Evolutionary conservation across 2,329 filamentous ascomycete genomes (phyloP).

Genomic region (Ambrosiella cleistominuta): DNA sequence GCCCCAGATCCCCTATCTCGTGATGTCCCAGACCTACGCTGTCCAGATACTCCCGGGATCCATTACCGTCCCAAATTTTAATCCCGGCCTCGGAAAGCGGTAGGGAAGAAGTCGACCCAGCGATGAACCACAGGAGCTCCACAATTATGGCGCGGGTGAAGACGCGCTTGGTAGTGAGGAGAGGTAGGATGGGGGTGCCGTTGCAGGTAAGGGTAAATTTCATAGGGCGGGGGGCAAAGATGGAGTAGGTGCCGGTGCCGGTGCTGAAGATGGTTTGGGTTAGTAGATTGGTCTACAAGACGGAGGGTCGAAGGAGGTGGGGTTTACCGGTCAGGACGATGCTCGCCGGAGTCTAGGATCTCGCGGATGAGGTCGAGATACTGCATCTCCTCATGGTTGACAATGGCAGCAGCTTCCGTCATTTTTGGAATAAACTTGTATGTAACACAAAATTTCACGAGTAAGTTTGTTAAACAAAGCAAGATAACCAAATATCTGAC

Average conservation of each 20-base stretch:
- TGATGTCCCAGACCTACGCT: constrained; percentile 64
- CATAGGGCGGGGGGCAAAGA: constrained; percentile 74
- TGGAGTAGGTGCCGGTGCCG: constrained; percentile 76
- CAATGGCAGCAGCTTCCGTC: constrained; percentile 10
- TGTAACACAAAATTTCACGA: neutral
- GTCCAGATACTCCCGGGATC: constrained; percentile 78
- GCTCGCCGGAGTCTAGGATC: constrained; percentile 69
- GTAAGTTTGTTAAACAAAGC: neutral
- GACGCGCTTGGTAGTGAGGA: constrained; percentile 93
- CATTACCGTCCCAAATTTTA: constrained; percentile 98
- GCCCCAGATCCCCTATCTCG: constrained; percentile 75
- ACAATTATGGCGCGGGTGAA: constrained; percentile 78
- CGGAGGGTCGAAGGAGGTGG: neutral
- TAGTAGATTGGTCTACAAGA: neutral
- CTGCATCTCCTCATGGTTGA: constrained; percentile 69
- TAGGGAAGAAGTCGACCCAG: constrained; percentile 62
- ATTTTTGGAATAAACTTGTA: neutral
- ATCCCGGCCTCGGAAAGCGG: constrained; percentile 63
- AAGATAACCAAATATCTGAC: neutral
- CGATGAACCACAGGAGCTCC: constrained; percentile 92
- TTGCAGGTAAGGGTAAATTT: constrained; percentile 64
- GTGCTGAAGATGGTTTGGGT: constrained; percentile 39
- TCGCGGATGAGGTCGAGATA: constrained; percentile 79
- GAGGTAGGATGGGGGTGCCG: constrained; percentile 54
- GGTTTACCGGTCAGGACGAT: constrained; percentile 63